Evolutionary conservation across 805 yeast species (phyloP).

Genomic region (Candida coleopterorum): DNA sequence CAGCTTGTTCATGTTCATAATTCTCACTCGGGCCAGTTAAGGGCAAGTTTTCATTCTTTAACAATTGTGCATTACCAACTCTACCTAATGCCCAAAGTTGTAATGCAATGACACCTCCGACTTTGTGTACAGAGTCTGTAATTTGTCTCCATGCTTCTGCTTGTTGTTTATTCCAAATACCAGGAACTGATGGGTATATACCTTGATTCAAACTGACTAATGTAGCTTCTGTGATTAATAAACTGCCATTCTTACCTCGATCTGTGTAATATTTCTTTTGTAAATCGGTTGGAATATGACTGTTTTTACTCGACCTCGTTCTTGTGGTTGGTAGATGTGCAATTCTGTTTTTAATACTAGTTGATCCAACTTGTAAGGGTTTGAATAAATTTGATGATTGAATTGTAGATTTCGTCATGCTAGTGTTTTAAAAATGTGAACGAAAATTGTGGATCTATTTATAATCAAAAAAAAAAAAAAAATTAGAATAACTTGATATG

Average conservation of each 20-base stretch:
- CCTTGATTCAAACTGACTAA: conserved; percentile 31
- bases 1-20: conserved; percentile 14
- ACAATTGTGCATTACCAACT: conserved; percentile 23
- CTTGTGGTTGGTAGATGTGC: conserved; percentile 26
- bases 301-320: conserved; percentile 17
- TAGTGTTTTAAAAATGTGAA: not conserved
- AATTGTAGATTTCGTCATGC: conserved; percentile 7
- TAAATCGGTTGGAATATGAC: conserved; percentile 26
- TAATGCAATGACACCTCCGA: conserved; percentile 36
- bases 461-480: no score
- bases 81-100: conserved; percentile 57
- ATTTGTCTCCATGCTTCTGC: conserved; percentile 45
- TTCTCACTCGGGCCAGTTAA: conserved; percentile 15
- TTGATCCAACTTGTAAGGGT: conserved; percentile 30
- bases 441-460: conserved; percentile 3
- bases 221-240: conserved; percentile 31
- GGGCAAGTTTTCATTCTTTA: conserved; percentile 19
- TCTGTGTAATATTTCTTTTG: conserved; percentile 24
- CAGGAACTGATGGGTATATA: conserved; percentile 43
- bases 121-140: conserved; percentile 41
- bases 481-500: no score
- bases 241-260: conserved; percentile 24
- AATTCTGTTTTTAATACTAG: conserved; percentile 17
- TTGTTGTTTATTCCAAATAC: conserved; percentile 47
- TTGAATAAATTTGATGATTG: conserved; percentile 21